Evolutionary conservation across 75 land plant species (phyloP).

Genomic region (Chamaecyparis obtusa): DNA sequence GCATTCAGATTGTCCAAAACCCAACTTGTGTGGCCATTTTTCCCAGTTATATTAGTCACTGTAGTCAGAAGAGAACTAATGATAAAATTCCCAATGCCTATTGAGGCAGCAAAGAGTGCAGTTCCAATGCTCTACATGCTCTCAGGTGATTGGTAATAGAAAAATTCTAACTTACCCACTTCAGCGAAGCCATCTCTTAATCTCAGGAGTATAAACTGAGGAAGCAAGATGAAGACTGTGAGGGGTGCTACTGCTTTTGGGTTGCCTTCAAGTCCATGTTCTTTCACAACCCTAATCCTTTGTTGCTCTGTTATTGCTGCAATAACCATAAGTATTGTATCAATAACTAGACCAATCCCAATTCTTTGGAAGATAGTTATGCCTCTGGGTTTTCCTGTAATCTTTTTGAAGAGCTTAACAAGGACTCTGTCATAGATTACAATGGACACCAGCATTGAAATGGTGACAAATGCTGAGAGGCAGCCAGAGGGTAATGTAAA

Average conservation of each 20-base stretch:
- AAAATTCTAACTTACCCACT: no score
- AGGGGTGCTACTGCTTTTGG: neutral
- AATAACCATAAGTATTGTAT: constrained; percentile 30
- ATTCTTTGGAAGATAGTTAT: constrained; percentile 56
- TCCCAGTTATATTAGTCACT: neutral
- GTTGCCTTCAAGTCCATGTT: constrained; percentile 19
- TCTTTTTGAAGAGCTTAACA: constrained; percentile 27
- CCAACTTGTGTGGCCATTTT: neutral
- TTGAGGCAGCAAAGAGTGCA: constrained; percentile 28
- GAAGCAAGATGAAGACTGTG: no score
- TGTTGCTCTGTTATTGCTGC: constrained; percentile 33
- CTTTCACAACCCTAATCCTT: constrained; percentile 29
- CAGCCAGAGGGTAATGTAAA: no score
- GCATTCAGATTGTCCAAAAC: constrained; percentile 31
- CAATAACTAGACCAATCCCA: constrained; percentile 44
- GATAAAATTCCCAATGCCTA: constrained; percentile 41
- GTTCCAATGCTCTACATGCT: no score
- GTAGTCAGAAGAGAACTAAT: neutral
- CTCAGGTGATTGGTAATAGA: no score
- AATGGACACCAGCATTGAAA: no score
- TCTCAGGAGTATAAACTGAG: no score
- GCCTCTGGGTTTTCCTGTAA: constrained; percentile 51
- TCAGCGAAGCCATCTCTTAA: no score
- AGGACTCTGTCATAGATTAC: no score
- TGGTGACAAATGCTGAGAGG: no score